Base-by-base conservation (phyloP, 1,139 yeast species). In the Blastobotrys serpentis region DNA sequence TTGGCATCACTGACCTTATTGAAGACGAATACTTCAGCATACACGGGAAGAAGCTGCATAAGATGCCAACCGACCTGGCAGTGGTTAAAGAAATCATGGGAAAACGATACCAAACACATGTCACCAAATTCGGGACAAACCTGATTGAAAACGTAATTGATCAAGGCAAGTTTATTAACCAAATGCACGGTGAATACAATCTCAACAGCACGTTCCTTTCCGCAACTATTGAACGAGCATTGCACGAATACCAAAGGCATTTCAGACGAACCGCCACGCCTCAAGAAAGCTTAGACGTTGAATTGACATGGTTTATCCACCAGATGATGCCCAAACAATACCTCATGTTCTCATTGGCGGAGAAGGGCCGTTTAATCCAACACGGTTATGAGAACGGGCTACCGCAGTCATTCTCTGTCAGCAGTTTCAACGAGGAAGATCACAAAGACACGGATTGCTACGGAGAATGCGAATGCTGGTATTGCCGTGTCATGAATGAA, bases 371-470 rank as follows among this genome's bases (percentile, higher is more conserved):
- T 6, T 18, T 36, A 14, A n/a, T 36, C 8, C 23, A 36, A 13
- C 40, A 36, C n/a, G 40, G 40, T n/a, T 36, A 36, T 19, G 40
- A 36, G 22, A 36, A n/a, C 25, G 40, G 40, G 11, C 40, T 36
- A 5, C 40, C 40, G 3, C 40, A 36, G 14, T 18, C 23, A 4
- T 36, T 36, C 14, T 36, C 40, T 4, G 40, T 36, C 23, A 29
- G 32, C 13, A 29, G 32, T 29, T 29, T 29, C n/a, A 14, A 29
- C n/a, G 32, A 29, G 7, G 32, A 29, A 11, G 32, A 29, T 29
- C 32, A 29, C 13, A 29, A 29, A 14, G 40, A 36, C 40, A 36
- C 40, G 5, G 40, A 36, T 18, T 19, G 22, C n/a, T 36, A 36
- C n/a, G 40, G 40, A 4, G 40, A 36, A 4, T 36, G 40, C 14